Conservation (phyloP, 768 basidiomycete genomes). For the Tubosaeta sp. region DNA sequence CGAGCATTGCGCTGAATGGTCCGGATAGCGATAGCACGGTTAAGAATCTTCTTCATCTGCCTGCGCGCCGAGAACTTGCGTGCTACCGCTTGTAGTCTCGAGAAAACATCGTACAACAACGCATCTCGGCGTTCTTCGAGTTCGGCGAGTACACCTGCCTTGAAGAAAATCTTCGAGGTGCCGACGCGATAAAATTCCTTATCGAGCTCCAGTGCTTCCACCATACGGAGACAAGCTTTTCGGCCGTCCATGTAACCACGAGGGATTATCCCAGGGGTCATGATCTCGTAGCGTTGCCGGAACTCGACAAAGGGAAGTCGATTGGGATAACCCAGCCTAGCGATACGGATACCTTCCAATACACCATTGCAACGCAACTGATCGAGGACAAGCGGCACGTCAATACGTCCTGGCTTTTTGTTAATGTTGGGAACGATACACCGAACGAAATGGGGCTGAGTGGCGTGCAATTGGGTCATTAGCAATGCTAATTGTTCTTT, state of each 20-base stretch:
- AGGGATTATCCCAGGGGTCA: slow-evolving; percentile 91
- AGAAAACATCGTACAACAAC: slow-evolving; percentile 85
- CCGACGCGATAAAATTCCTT: slow-evolving; percentile 84
- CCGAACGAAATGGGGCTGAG: slow-evolving; percentile 96
- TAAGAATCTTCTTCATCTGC: slow-evolving; percentile 91
- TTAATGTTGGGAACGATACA: slow-evolving; percentile 94
- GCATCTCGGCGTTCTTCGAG: slow-evolving; percentile 90
- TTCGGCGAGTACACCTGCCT: slow-evolving; percentile 94
- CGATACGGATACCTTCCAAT: slow-evolving; percentile 96
- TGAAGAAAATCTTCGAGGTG: slow-evolving; percentile 98
- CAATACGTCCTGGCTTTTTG: slow-evolving; percentile 89
- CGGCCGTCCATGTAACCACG: slow-evolving; percentile 97
- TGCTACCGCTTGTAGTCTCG: slow-evolving; percentile 79
- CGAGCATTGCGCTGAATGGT: slow-evolving; percentile 94
- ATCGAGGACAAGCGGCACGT: slow-evolving; percentile 92
- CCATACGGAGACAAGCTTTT: slow-evolving; percentile 89
- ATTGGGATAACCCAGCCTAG: slow-evolving; percentile 95
- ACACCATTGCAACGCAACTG: slow-evolving; percentile 99
- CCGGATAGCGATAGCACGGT: slow-evolving; percentile 84
- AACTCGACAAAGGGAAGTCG: slow-evolving; percentile 96
- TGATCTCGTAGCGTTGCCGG: slow-evolving; percentile 92
- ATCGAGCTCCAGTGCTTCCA: slow-evolving; percentile 84
- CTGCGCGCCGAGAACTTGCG: slow-evolving; percentile 83
- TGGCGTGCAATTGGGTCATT: slow-evolving; percentile 87
- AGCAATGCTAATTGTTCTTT: slow-evolving; percentile 91